Evolutionary conservation across 2,329 filamentous ascomycete genomes (phyloP).

Genomic region (Dactylonectria macrodidyma): DNA sequence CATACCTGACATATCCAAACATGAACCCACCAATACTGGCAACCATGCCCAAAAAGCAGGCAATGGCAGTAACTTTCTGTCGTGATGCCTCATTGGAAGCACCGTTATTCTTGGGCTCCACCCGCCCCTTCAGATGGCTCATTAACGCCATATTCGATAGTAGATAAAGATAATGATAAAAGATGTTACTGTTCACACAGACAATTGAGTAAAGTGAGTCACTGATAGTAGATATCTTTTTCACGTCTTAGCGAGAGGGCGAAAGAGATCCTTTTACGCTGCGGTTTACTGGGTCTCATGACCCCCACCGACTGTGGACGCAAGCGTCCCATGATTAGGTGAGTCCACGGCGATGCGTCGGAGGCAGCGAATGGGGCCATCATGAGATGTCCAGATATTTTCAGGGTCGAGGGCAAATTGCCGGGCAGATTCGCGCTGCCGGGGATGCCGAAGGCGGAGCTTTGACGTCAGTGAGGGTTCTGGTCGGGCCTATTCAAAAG

Average conservation of each 20-base stretch:
- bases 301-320: slow-evolving; percentile 13
- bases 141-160: slow-evolving; percentile 23
- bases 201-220: slow-evolving; percentile 1
- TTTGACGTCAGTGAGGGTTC: slow-evolving; percentile 30
- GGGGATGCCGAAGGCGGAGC: slow-evolving; percentile 30
- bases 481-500: slow-evolving; percentile 28
- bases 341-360: slow-evolving; percentile 20
- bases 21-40: slow-evolving; percentile 71
- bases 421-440: slow-evolving; percentile 17
- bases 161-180: slow-evolving; percentile 1
- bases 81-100: slow-evolving; percentile 26
- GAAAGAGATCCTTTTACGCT: slow-evolving; percentile 11
- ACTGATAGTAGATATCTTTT: not conserved
- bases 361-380: slow-evolving; percentile 24
- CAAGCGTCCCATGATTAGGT: slow-evolving; percentile 11
- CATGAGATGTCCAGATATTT: slow-evolving; percentile 27
- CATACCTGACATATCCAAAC: slow-evolving; percentile 70
- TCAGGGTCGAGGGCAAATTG: slow-evolving; percentile 2
- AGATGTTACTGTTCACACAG: not conserved
- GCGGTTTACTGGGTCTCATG: not conserved
- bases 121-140: slow-evolving; percentile 29
- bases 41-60: slow-evolving; percentile 65
- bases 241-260: not conserved
- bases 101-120: slow-evolving; percentile 33
- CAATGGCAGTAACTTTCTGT: slow-evolving; percentile 57